Evolutionary conservation across 257 asterid species (phyloP).

Genomic region (Petunia secreta): DNA sequence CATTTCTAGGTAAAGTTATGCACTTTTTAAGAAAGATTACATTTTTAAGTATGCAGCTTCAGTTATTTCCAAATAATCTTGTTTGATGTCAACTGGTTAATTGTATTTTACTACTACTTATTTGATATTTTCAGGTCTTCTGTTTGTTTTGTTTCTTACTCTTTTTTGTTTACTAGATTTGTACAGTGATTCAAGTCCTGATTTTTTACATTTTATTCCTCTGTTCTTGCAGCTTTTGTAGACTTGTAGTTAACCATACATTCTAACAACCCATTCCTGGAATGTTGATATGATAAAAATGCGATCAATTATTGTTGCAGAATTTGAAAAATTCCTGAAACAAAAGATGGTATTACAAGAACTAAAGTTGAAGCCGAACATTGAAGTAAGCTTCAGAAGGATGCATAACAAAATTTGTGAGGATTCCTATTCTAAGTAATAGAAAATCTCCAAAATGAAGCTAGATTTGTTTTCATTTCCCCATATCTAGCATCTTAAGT

Average conservation of each 20-base stretch:
- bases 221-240: no score
- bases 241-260: no score
- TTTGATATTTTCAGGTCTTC: background rate
- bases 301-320: slow-evolving; percentile 38
- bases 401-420: slow-evolving; percentile 69
- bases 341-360: slow-evolving; percentile 63
- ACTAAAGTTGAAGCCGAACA: slow-evolving; percentile 63
- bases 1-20: slow-evolving; percentile 68
- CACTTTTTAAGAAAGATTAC: background rate
- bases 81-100: background rate
- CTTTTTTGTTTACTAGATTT: no score
- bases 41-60: background rate
- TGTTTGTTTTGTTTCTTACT: background rate
- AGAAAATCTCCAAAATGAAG: background rate
- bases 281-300: slow-evolving; percentile 16
- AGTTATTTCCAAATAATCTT: background rate
- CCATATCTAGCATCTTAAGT: background rate
- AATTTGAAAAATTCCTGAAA: slow-evolving; percentile 61
- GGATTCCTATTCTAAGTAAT: slow-evolving; percentile 31
- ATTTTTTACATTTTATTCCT: no score
- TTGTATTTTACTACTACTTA: background rate
- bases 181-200: no score
- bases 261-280: background rate
- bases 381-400: slow-evolving; percentile 74
- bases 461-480: background rate